Base-by-base conservation (phyloP, 352 stramenopile genomes). In the Phytophthora chlamydospora region DNA sequence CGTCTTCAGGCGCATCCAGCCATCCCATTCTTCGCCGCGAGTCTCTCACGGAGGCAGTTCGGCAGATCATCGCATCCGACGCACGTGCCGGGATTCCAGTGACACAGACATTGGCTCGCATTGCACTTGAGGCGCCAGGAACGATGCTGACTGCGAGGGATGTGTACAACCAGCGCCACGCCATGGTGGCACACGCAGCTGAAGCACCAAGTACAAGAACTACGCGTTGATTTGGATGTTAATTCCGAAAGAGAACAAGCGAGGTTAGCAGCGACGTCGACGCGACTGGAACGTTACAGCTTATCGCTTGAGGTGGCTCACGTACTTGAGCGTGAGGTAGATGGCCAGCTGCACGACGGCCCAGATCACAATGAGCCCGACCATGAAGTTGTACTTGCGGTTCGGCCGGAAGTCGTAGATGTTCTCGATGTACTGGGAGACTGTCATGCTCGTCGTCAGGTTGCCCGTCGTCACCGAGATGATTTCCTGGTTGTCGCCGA, bases 261-360 rank as follows among this genome's bases (percentile, higher is more conserved):
- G 21, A 24, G 21, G 21, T 1, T 24, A 24, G 21, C 21, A 24
- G 21, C 21, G 21, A 24, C 21, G 21, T 24, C 21, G 21, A 24
- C 21, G 21, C 21, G 21, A 24, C n/a, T n/a, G n/a, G n/a, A n/a
- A n/a, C n/a, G n/a, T n/a, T n/a, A n/a, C n/a, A n/a, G n/a, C n/a
- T 58, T 84, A 89, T 76, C 79, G 71, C 76, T 88, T 88, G n/a
- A 88, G 57, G 66, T 88, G 78, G 68, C 76, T 88, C 57, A 88
- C 78, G 63, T 78, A 88, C 68, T 84, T 84, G 65, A 86, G 68
- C 45, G 79, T 89, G n/a, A 89, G 46, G 68, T 82, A 89, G 50
- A 89, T 89, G 21, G 39, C 60, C 1, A 79, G 0, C 40, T 89
- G 79, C 33, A 83, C 14, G 6, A 82, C 59, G 13, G 59, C 39